Conservation (phyloP, 257 asterid species). For the Ilex asprella region DNA sequence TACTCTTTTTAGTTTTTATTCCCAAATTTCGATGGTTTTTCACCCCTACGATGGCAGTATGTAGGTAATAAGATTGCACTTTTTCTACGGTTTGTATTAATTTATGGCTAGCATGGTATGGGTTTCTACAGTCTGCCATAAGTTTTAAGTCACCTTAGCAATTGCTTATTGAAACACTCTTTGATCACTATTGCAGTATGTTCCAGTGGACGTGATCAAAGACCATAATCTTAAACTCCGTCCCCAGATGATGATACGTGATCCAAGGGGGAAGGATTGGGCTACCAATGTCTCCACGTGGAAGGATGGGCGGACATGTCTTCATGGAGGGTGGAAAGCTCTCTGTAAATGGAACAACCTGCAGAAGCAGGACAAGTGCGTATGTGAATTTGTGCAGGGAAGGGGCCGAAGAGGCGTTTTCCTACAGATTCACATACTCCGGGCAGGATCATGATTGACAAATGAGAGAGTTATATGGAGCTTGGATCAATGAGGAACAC, state of each 20-base stretch:
- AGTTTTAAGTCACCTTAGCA: no score
- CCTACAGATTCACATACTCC: slow-evolving; percentile 8
- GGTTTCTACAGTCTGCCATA: no score
- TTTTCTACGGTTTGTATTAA: no score
- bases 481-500: no score
- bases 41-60: no score
- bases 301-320: slow-evolving; percentile 14
- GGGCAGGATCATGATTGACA: background rate
- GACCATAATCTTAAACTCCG: slow-evolving; percentile 4
- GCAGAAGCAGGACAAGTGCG: background rate
- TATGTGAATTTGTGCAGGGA: slow-evolving; percentile 14
- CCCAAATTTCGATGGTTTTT: no score
- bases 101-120: no score
- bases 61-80: no score
- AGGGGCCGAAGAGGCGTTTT: background rate
- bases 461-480: no score
- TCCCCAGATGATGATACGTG: background rate
- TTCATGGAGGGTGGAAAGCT: slow-evolving; percentile 7
- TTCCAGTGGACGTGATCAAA: slow-evolving; percentile 8
- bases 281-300: background rate
- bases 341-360: slow-evolving; percentile 10
- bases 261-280: background rate
- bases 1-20: no score
- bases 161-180: no score
- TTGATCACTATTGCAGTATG: slow-evolving; percentile 1